A percentile compares a stretch with the other conserved stretches of the same genome.
Conservation (phyloP, 306 rosid species). For the Lupinus albus region DNA sequence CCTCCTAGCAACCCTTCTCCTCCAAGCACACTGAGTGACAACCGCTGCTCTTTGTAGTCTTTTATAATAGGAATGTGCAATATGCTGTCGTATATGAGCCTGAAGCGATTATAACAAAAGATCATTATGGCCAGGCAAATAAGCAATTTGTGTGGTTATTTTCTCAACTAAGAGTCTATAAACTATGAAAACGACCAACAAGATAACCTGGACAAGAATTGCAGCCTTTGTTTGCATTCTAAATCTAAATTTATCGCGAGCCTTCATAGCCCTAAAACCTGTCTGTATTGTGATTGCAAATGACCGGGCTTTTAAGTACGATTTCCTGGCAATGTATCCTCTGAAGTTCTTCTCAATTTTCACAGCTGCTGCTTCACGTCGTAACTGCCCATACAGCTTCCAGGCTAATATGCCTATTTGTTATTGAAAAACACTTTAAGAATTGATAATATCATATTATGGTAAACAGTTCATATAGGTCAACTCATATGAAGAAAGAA, state of each 20-base stretch:
- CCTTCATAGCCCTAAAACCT: conserved; percentile 95
- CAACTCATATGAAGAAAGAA: conserved; percentile 20
- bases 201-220: conserved; percentile 70
- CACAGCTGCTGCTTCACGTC: conserved; percentile 85
- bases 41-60: conserved; percentile 80
- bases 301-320: conserved; percentile 54
- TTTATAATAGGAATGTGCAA: conserved; percentile 75
- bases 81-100: conserved; percentile 76
- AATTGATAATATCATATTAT: conserved; percentile 33
- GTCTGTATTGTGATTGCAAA: conserved; percentile 84
- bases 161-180: conserved; percentile 32
- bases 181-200: conserved; percentile 28
- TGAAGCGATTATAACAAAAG: conserved; percentile 45
- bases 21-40: conserved; percentile 94
- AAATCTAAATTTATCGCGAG: conserved; percentile 93
- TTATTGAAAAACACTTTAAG: conserved; percentile 40
- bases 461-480: conserved; percentile 33
- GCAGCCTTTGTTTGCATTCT: conserved; percentile 96
- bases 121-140: conserved; percentile 29
- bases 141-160: conserved; percentile 22
- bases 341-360: conserved; percentile 81
- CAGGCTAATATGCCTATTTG: conserved; percentile 78
- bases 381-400: conserved; percentile 72
- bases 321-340: conserved; percentile 62
- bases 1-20: conserved; percentile 85